Evolutionary conservation across 1,284 basidiomycete genomes (phyloP), one percentile per base, ranked within the genome.

Genomic region (Kwoniella shivajii): DNA sequence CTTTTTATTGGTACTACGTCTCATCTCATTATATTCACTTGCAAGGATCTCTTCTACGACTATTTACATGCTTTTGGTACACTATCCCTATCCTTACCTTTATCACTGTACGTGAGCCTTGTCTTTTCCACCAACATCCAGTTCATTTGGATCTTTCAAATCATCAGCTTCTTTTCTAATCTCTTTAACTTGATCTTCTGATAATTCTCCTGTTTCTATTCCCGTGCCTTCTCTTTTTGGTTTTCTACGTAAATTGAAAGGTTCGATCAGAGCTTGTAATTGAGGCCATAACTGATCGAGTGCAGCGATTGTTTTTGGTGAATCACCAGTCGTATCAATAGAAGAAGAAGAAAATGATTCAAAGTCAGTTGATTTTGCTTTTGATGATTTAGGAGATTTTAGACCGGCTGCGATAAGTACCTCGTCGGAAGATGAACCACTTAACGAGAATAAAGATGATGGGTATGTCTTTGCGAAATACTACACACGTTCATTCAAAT

Each of bases 351-450:
- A 56, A 47, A 55, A 57, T 18, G 45, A 49, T 38, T 47, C 37
- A 43, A 47, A 37, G 54, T 53, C 46, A 57, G 59, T 44, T 37
- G 36, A 24, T 45, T 18, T 42, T 39, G 18, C 27, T 38, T 36
- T 42, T 51, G 43, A 5, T 29, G 27, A 18, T 37, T 53, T 51
- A 27, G 61, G 39, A 43, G 54, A 30, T 53, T 61, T 59, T 51
- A 60, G 52, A 42, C 61, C 65, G 11, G 61, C 56, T 44, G 64
- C 66, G 62, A 65, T 57, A 67, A 65, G 68, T 73, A 97, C 96
- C 79, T 96, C 90, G 74, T 97, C 90, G 22, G 89, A 92, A 16
- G 90, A 90, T 61, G 83, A 80, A 5, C 94, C 94, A 26, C 82
- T 80, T n/a, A 98, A 78, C 11, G 86, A 86, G 60, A 87, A 84